Evolutionary conservation across 305 asterid genomes (phyloP).

Genomic region (Fraxinus platypoda): DNA sequence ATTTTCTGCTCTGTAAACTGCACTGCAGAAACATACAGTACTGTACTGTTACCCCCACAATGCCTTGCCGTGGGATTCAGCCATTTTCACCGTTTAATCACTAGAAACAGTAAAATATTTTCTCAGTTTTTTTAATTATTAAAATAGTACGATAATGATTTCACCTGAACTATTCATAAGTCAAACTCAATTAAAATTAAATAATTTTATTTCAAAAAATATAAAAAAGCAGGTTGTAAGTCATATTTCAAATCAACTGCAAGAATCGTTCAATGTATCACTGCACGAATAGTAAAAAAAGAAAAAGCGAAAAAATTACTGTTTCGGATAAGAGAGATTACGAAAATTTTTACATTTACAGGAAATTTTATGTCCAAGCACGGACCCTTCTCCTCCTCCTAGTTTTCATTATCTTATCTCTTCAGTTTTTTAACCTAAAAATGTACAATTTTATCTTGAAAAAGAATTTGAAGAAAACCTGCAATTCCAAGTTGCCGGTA

Average conservation of each 20-base stretch:
- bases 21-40: slow-evolving; percentile 6
- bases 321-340: background rate
- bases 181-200: background rate
- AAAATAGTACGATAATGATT: background rate
- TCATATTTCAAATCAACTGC: background rate
- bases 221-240: background rate
- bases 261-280: background rate
- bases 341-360: slow-evolving; percentile 7
- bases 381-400: background rate
- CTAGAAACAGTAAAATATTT: no score
- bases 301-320: background rate
- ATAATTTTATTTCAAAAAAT: no score
- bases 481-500: slow-evolving; percentile 14
- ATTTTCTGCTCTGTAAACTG: background rate
- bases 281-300: background rate
- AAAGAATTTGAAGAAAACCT: background rate
- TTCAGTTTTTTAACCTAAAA: slow-evolving; percentile 19
- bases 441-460: background rate
- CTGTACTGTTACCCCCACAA: slow-evolving; percentile 19
- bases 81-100: background rate
- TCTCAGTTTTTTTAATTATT: no score
- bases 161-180: background rate
- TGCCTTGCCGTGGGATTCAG: background rate
- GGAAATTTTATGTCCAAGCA: slow-evolving; percentile 32
- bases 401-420: slow-evolving; percentile 35